Evolutionary conservation across 129 eudicot species (phyloP).

Genomic region (Ambrosia artemisiifolia): DNA sequence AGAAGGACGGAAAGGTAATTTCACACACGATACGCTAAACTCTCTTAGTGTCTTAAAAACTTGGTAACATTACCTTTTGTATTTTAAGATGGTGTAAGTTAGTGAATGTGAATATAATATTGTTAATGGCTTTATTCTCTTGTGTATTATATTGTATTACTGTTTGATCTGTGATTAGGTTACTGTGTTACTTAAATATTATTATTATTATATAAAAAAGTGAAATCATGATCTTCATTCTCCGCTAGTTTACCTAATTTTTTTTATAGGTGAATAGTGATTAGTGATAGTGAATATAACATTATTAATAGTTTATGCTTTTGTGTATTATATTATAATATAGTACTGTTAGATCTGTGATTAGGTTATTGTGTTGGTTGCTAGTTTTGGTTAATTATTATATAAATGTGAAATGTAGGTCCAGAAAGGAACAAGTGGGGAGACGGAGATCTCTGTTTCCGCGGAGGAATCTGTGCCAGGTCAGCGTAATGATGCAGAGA

Average conservation of each 20-base stretch:
- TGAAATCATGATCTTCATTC: not conserved
- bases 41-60: no score
- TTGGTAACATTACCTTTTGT: no score
- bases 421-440: slow-evolving; percentile 44
- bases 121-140: no score
- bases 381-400: not conserved
- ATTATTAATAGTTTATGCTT: slow-evolving; percentile 14
- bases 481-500: slow-evolving; percentile 41
- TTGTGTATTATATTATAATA: not conserved
- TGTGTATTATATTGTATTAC: no score
- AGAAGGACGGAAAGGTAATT: no score
- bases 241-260: not conserved
- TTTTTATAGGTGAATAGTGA: not conserved
- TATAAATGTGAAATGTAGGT: slow-evolving; percentile 40
- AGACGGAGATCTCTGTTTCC: slow-evolving; percentile 53
- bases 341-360: slow-evolving; percentile 12
- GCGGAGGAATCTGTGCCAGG: slow-evolving; percentile 51
- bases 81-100: no score
- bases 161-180: no score
- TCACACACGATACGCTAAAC: no score
- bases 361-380: not conserved
- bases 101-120: no score
- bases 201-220: no score
- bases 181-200: no score
- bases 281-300: not conserved